Conservation (phyloP, 352 stramenopile genomes). For the Phytophthora podocarpi region DNA sequence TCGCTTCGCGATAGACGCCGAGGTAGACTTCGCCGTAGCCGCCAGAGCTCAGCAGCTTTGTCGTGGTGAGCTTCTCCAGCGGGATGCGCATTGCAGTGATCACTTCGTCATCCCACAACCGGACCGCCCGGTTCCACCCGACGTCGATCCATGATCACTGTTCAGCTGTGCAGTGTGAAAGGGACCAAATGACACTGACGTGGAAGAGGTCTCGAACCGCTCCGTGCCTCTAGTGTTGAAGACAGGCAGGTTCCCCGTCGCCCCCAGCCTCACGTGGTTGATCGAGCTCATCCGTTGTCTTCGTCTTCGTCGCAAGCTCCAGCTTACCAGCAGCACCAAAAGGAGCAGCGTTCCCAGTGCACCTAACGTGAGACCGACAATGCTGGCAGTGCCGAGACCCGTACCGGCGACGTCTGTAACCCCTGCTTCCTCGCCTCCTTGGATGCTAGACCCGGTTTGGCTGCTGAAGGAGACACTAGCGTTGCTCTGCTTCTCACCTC, state of each 20-base stretch:
- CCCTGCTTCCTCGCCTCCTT: constrained; percentile 7
- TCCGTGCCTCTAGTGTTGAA: constrained; percentile 33
- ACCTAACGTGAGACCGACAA: constrained; percentile 16
- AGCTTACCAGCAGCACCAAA: constrained; percentile 9
- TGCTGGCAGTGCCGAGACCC: constrained; percentile 6
- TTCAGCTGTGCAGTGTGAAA: constrained; percentile 13
- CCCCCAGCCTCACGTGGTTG: constrained; percentile 12
- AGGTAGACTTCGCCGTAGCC: constrained; percentile 52
- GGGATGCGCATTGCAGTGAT: constrained; percentile 39
- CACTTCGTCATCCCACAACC: constrained; percentile 37
- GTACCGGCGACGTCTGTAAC: neutral
- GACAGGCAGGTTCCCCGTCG: constrained; percentile 22
- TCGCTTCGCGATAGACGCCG: constrained; percentile 40
- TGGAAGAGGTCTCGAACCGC: constrained; percentile 32
- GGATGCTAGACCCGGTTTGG: constrained; percentile 5
- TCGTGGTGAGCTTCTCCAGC: constrained; percentile 42
- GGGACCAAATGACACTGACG: constrained; percentile 18
- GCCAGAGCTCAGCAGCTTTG: constrained; percentile 37
- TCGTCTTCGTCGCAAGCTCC: constrained; percentile 13
- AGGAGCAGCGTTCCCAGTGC: constrained; percentile 11
- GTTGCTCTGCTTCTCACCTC: constrained; percentile 6
- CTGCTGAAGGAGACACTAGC: neutral
- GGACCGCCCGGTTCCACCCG: neutral
- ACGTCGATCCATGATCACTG: neutral
- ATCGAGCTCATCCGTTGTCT: constrained; percentile 10